Evolutionary conservation across 2,329 filamentous ascomycete species (phyloP).

Genomic region (Paecilomyces fulvus): DNA sequence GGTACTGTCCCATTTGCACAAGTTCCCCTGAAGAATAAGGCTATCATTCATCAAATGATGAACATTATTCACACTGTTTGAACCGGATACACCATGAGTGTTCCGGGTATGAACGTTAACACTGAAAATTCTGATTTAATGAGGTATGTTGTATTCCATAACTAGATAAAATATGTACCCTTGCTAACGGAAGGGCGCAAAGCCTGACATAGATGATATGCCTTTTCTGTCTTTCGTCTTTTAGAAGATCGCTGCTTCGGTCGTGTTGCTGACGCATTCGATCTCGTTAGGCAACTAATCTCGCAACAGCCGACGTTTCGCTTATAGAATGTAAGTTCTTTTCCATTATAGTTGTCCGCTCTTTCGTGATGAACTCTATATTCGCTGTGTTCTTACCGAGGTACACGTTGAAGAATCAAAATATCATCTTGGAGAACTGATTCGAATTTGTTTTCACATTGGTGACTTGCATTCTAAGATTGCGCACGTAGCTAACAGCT

Average conservation of each 20-base stretch:
- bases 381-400: conserved; percentile 61
- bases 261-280: background rate
- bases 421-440: conserved; percentile 62
- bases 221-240: conserved; percentile 12
- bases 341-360: conserved; percentile 4
- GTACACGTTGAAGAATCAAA: conserved; percentile 49
- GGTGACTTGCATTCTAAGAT: background rate
- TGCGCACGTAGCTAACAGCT: background rate
- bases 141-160: conserved; percentile 38
- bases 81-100: conserved; percentile 42
- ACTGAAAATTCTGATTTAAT: conserved; percentile 66
- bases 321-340: conserved; percentile 2
- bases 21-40: background rate
- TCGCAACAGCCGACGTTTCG: background rate
- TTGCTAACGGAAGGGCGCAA: conserved; percentile 26
- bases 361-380: conserved; percentile 50
- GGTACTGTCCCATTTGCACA: conserved; percentile 14
- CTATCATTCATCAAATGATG: conserved; percentile 49
- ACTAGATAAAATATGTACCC: conserved; percentile 8
- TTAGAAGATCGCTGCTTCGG: background rate
- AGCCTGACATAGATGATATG: conserved; percentile 37
- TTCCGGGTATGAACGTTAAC: conserved; percentile 50
- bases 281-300: background rate
- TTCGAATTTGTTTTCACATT: conserved; percentile 3
- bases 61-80: conserved; percentile 66